Conservation (phyloP, 2,329 filamentous ascomycete species). For the Pseudopithomyces chartarum region DNA sequence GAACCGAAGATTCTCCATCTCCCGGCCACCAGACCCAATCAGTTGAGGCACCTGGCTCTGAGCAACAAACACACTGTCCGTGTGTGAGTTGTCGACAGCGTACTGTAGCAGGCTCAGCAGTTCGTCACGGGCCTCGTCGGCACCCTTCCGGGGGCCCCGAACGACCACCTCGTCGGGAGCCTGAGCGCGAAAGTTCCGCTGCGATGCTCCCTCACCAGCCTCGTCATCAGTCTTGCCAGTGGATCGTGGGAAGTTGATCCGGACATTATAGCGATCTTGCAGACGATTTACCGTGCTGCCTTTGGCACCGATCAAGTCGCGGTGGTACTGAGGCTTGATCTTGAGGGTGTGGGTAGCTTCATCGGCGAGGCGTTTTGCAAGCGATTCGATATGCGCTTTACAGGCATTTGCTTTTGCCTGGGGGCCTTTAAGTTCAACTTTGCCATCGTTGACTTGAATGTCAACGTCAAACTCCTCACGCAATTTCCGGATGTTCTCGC, state of each 20-base stretch:
- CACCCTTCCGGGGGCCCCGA: constrained; percentile 89
- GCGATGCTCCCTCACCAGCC: constrained; percentile 64
- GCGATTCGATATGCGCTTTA: constrained; percentile 77
- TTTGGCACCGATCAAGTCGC: constrained; percentile 87
- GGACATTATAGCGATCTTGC: constrained; percentile 89
- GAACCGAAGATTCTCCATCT: constrained; percentile 87
- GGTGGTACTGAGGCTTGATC: constrained; percentile 91
- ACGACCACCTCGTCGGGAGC: constrained; percentile 86
- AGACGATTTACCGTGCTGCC: constrained; percentile 89
- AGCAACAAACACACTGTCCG: constrained; percentile 79
- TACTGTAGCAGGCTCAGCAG: constrained; percentile 88
- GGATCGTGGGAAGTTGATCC: constrained; percentile 90
- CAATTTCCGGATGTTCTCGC: constrained; percentile 71
- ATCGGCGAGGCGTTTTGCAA: constrained; percentile 85
- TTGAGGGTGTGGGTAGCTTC: constrained; percentile 87
- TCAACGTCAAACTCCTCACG: constrained; percentile 74
- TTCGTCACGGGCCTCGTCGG: constrained; percentile 89
- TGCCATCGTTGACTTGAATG: constrained; percentile 90
- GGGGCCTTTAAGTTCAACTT: constrained; percentile 93
- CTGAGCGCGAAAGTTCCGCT: constrained; percentile 70
- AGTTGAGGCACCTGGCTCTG: constrained; percentile 92
- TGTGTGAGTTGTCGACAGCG: constrained; percentile 83
- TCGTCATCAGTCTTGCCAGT: constrained; percentile 72
- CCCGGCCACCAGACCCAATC: constrained; percentile 87
- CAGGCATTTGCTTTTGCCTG: constrained; percentile 91